Evolutionary conservation across 2,329 filamentous ascomycete species (phyloP).

Genomic region (Diaporthe batatas): DNA sequence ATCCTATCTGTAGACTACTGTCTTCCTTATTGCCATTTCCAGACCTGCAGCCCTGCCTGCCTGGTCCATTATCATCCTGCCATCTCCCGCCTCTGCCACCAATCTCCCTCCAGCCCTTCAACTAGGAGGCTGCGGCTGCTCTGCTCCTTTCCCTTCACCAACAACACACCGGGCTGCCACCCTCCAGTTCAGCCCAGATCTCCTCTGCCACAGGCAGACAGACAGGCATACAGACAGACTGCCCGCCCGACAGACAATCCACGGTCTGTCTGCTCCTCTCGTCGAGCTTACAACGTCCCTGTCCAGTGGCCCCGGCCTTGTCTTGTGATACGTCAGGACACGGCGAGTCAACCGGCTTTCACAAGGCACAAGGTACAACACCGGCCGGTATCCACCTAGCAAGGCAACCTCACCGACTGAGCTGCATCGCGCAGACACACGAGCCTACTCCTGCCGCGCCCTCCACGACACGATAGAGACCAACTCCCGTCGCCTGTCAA

Average conservation of each 20-base stretch:
- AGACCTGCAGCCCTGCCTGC: constrained; percentile 34
- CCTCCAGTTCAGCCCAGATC: constrained; percentile 5
- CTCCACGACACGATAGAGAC: constrained; percentile 14
- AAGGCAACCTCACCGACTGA: constrained; percentile 36
- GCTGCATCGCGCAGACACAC: constrained; percentile 29
- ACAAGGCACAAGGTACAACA: constrained; percentile 19
- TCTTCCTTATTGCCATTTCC: constrained; percentile 20
- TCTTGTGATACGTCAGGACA: constrained; percentile 10
- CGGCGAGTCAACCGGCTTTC: constrained; percentile 26
- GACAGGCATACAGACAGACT: neutral
- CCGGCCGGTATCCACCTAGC: constrained; percentile 32
- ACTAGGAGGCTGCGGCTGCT: constrained; percentile 23
- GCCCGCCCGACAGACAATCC: neutral
- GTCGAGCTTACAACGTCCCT: constrained; percentile 13
- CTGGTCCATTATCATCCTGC: constrained; percentile 1
- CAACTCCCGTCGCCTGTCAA: constrained; percentile 7
- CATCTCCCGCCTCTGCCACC: constrained; percentile 27
- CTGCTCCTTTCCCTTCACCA: constrained; percentile 31
- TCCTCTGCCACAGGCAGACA: neutral
- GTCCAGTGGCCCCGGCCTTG: neutral
- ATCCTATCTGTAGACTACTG: neutral
- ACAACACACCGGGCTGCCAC: constrained; percentile 10
- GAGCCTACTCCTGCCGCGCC: constrained; percentile 32
- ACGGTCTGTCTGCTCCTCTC: neutral
- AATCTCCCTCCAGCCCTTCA: constrained; percentile 7